Evolutionary conservation across 768 basidiomycete species (phyloP).

Genomic region (Termitomyces sp.): DNA sequence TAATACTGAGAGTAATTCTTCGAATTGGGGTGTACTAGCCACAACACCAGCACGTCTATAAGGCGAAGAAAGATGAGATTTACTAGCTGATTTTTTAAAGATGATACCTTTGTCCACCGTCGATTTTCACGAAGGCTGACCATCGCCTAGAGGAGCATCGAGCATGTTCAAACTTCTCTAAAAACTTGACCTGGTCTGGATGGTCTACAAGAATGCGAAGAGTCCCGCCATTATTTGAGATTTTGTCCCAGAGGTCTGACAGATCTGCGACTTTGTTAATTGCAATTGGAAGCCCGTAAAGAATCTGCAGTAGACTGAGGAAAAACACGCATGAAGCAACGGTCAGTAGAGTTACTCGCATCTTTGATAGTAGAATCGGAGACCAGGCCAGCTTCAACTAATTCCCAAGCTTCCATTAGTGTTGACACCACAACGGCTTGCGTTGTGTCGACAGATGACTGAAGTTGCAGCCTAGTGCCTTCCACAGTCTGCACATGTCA

Average conservation of each 20-base stretch:
- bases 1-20: constrained; percentile 48
- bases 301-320: constrained; percentile 44
- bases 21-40: constrained; percentile 51
- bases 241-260: constrained; percentile 52
- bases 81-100: constrained; percentile 1
- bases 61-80: constrained; percentile 6
- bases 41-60: constrained; percentile 71
- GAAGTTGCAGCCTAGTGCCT: constrained; percentile 68
- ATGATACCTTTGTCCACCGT: constrained; percentile 71
- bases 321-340: neutral
- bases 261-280: constrained; percentile 73
- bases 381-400: constrained; percentile 64
- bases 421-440: constrained; percentile 78
- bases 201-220: constrained; percentile 76
- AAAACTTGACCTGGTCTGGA: constrained; percentile 61
- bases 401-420: constrained; percentile 76
- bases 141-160: constrained; percentile 45
- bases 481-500: constrained; percentile 58
- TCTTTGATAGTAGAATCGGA: constrained; percentile 74
- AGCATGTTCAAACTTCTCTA: constrained; percentile 57
- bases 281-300: constrained; percentile 76
- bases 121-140: constrained; percentile 81
- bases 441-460: constrained; percentile 49
- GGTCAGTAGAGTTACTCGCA: constrained; percentile 40
- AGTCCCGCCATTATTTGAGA: constrained; percentile 51